Evolutionary conservation across 768 basidiomycete species (phyloP), one percentile per base, ranked within the genome.

Genomic region (Royoungia palumana): DNA sequence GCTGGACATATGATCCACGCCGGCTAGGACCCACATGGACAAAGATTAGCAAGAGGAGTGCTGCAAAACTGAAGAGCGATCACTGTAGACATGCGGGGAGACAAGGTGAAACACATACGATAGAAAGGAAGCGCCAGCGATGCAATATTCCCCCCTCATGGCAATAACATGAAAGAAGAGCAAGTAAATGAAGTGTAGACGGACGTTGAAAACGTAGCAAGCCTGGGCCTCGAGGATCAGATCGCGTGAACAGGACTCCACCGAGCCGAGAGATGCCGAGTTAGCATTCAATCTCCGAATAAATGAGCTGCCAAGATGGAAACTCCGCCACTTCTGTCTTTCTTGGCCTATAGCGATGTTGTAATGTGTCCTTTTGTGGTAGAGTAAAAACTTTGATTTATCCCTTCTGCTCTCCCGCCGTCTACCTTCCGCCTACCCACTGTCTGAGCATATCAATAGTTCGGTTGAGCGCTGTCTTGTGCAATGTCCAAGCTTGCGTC

Each of bases 111-210:
- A 49, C 39, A 72, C 84, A 49, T 64, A 87, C 89, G 88, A 83
- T 45, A 91, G 72, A 49, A 89, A 57, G 41, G 88, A 80, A 43
- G 83, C 87, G 55, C 80, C 67, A 47, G 83, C 81, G 37, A 91
- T 78, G 66, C 86, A 90, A 51, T 87, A 57, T 77, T 89, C 87
- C 25, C 89, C 89, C 50, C 77, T 83, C 81, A 90, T 81, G 44
- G 45, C 38, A 45, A 56, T 54, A 50, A 48, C 57, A 55, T 51
- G 48, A 49, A 63, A 50, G 50, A 56, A 51, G 49, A 50, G 47
- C 41, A 37, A 45, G 53, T 34, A 57, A 56, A 51, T 46, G 39
- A 45, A 47, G 47, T 34, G 53, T 42, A 35, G 40, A 42, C 32
- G 44, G 51, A 51, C 48, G 63, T 57, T 56, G 56, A 57, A 49